Conservation (phyloP, 306 rosid species). For the Rosa persica region DNA sequence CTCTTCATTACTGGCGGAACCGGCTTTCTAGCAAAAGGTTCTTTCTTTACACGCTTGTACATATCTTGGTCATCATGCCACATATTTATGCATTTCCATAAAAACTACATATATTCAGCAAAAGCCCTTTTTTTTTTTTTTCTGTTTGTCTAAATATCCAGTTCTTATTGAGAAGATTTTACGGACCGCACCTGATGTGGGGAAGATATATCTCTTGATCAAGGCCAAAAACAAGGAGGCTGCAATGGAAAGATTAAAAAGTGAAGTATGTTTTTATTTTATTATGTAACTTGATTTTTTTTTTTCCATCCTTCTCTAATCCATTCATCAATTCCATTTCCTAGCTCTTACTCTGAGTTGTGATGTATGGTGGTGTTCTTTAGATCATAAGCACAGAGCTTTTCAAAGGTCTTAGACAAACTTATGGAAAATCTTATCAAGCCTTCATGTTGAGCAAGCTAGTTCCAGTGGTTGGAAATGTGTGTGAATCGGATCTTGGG, state of each 20-base stretch:
- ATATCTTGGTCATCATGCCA: neutral
- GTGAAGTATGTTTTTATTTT: constrained; percentile 55
- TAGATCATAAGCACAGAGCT: constrained; percentile 86
- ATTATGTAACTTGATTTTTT: neutral
- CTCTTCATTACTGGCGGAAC: constrained; percentile 87
- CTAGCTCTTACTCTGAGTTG: neutral
- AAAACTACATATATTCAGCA: neutral
- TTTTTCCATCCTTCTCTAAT: neutral
- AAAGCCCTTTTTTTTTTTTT: neutral
- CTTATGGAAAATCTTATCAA: constrained; percentile 76
- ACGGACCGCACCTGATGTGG: constrained; percentile 87
- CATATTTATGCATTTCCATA: neutral
- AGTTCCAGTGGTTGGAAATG: constrained; percentile 80
- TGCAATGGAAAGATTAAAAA: constrained; percentile 72
- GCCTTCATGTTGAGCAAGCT: constrained; percentile 84
- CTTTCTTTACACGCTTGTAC: neutral
- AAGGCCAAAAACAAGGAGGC: constrained; percentile 82
- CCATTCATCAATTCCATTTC: neutral
- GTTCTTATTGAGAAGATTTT: constrained; percentile 93
- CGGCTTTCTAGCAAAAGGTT: constrained; percentile 95
- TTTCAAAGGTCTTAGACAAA: constrained; percentile 73
- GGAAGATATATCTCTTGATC: constrained; percentile 78
- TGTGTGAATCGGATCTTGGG: constrained; percentile 78
- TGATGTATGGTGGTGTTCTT: constrained; percentile 6
- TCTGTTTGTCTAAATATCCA: constrained; percentile 24